Percentiles rank a stretch among this genome's conserved stretches.
Conservation (phyloP, 805 yeast species). For the Cyberlindnera mycetangii region DNA sequence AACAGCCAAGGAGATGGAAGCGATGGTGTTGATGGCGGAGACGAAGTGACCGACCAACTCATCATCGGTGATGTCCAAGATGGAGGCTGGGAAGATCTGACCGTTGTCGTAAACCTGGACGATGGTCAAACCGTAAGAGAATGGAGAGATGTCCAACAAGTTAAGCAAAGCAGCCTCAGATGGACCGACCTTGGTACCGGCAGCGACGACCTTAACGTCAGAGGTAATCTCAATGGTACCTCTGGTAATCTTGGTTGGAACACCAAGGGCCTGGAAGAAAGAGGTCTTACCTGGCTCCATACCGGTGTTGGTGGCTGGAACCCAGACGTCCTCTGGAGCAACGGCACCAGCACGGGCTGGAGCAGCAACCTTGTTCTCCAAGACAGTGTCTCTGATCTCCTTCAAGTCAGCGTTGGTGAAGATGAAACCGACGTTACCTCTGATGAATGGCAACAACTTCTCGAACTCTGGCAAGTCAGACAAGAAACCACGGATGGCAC, state of each 20-base stretch:
- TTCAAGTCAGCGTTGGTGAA: slow-evolving; percentile 97
- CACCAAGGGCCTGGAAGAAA: slow-evolving; percentile 99
- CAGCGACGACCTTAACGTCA: slow-evolving; percentile 92
- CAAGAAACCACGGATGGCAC: slow-evolving; percentile 97
- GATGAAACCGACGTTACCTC: slow-evolving; percentile 99
- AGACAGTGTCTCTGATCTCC: slow-evolving; percentile 82
- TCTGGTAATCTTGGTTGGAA: slow-evolving; percentile 99
- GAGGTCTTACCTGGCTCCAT: slow-evolving; percentile 99
- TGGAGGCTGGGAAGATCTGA: slow-evolving; percentile 93
- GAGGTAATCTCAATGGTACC: slow-evolving; percentile 99
- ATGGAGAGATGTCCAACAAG: slow-evolving; percentile 99
- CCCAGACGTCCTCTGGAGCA: slow-evolving; percentile 97
- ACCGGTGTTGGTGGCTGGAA: slow-evolving; percentile 99
- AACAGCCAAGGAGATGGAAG: slow-evolving; percentile 94
- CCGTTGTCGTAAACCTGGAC: slow-evolving; percentile 98
- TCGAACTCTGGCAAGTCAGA: slow-evolving; percentile 94
- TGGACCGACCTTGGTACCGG: slow-evolving; percentile 91
- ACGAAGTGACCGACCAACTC: slow-evolving; percentile 92
- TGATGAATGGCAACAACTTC: slow-evolving; percentile 90
- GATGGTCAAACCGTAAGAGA: slow-evolving; percentile 97
- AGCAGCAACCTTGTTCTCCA: slow-evolving; percentile 97
- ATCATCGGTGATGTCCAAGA: slow-evolving; percentile 98
- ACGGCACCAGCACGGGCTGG: slow-evolving; percentile 99
- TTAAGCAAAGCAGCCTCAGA: slow-evolving; percentile 98
- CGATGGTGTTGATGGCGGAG: slow-evolving; percentile 88